These are phyloP conservation scores for Uronychia setigera DNA, from an alignment of 73 alveolate genomes.

Conservation along the genomic window DNA sequence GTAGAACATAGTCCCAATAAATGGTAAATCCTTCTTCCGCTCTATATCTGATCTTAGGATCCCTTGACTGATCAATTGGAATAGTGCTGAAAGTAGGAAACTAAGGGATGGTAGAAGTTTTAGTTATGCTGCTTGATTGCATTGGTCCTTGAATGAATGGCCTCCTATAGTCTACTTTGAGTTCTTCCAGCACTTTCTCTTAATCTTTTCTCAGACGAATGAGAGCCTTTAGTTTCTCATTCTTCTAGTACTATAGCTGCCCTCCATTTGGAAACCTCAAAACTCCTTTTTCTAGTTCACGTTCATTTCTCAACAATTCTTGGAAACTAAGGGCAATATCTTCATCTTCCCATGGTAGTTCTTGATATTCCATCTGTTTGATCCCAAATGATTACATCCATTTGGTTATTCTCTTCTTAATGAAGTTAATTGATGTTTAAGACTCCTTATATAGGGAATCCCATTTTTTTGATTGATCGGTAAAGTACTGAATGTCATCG, in stretches of 20 bases:
- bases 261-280: conserved; percentile 47
- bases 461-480: too few relatives aligned
- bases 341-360: conserved; percentile 68
- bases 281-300: conserved; percentile 40
- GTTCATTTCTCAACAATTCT: conserved; percentile 40
- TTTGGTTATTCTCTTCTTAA: too few relatives aligned
- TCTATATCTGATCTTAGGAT: neutral
- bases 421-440: too few relatives aligned
- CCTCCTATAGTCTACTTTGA: conserved; percentile 58
- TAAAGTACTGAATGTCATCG: too few relatives aligned
- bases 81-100: too few relatives aligned
- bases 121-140: too few relatives aligned
- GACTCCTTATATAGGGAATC: too few relatives aligned
- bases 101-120: too few relatives aligned
- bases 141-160: conserved; percentile 60
- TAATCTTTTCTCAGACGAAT: conserved; percentile 55
- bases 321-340: conserved; percentile 31
- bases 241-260: conserved; percentile 24
- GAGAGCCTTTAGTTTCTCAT: conserved; percentile 35
- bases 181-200: conserved; percentile 45
- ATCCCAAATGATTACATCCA: too few relatives aligned
- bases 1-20: conserved; percentile 60
- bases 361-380: too few relatives aligned
- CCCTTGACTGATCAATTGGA: conserved; percentile 48
- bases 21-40: conserved; percentile 24